Percentiles rank a stretch among this genome's conserved stretches.
These are phyloP conservation scores for Cercospora canescens DNA, from an alignment of 2,329 filamentous ascomycete species.

Conservation along the genomic window DNA sequence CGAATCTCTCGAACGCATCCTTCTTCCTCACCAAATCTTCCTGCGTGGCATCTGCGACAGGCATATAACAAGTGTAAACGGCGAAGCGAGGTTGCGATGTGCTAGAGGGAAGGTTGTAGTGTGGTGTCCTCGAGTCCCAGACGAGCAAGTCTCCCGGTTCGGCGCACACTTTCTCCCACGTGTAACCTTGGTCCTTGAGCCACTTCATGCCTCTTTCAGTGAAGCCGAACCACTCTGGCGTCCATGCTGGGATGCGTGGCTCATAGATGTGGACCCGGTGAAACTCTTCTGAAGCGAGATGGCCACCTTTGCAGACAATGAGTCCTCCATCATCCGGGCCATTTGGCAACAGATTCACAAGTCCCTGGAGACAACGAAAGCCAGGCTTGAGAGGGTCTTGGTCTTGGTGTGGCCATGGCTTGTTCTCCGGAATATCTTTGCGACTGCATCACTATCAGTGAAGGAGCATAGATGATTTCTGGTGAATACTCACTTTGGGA, in stretches of 20 bases:
- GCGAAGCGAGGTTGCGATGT: slow-evolving; percentile 33
- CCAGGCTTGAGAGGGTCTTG: slow-evolving; percentile 48
- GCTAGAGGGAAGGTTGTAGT: slow-evolving; percentile 36
- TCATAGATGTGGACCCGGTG: slow-evolving; percentile 32
- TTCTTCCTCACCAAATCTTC: slow-evolving; percentile 38
- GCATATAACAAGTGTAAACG: slow-evolving; percentile 41
- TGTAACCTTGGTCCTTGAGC: slow-evolving; percentile 25
- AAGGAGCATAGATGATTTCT: neutral
- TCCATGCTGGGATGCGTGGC: slow-evolving; percentile 34
- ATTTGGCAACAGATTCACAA: slow-evolving; percentile 48
- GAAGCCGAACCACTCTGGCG: slow-evolving; percentile 38
- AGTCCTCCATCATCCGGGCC: slow-evolving; percentile 41
- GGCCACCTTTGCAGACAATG: slow-evolving; percentile 38
- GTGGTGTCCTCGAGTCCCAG: slow-evolving; percentile 30
- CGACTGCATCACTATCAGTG: slow-evolving; percentile 31
- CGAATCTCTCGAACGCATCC: slow-evolving; percentile 33
- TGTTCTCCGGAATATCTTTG: slow-evolving; percentile 39
- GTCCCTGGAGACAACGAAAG: slow-evolving; percentile 54
- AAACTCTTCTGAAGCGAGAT: slow-evolving; percentile 37
- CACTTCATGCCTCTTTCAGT: slow-evolving; percentile 35
- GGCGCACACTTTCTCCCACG: slow-evolving; percentile 30
- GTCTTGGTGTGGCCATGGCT: slow-evolving; percentile 51
- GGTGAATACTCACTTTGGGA: slow-evolving; percentile 34
- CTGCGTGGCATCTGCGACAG: slow-evolving; percentile 36
- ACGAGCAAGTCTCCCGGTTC: slow-evolving; percentile 32